Conservation (phyloP, 345 rosid species). For the Gossypium stocksii region DNA sequence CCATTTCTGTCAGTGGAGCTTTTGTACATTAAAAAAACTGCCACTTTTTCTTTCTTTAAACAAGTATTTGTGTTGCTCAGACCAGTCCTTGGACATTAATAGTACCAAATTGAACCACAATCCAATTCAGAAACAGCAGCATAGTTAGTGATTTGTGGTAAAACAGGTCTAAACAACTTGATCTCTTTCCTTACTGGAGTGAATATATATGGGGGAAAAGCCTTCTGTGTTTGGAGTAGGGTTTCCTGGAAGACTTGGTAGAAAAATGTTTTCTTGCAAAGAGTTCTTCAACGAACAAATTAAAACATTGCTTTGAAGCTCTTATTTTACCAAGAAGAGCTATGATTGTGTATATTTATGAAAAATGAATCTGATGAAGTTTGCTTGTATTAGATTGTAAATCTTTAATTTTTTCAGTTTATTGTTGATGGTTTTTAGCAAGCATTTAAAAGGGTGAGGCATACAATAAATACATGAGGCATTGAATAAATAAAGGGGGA, state of each 20-base stretch:
- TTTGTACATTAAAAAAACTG: background rate
- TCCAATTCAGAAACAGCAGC: too few species aligned
- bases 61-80: background rate
- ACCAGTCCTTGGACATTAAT: too few species aligned
- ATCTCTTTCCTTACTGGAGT: background rate
- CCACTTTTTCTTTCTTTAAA: background rate
- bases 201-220: background rate
- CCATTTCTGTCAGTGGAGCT: background rate
- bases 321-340: background rate
- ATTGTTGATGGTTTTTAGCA: conserved; percentile 3
- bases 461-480: conserved; percentile 33
- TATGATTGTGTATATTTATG: background rate
- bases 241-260: background rate
- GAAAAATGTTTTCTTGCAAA: background rate
- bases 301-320: background rate
- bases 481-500: background rate
- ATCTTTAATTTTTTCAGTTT: background rate
- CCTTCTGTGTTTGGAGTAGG: background rate
- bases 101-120: too few species aligned
- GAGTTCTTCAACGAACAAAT: background rate
- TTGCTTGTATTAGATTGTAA: background rate
- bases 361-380: background rate
- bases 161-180: background rate
- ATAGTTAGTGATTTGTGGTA: too few species aligned
- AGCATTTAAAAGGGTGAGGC: conserved; percentile 84